Percentiles rank a stretch among this genome's conserved stretches.
Evolutionary conservation across 495 filamentous ascomycete genomes (phyloP).

Genomic region (Penicillium pancosmium): DNA sequence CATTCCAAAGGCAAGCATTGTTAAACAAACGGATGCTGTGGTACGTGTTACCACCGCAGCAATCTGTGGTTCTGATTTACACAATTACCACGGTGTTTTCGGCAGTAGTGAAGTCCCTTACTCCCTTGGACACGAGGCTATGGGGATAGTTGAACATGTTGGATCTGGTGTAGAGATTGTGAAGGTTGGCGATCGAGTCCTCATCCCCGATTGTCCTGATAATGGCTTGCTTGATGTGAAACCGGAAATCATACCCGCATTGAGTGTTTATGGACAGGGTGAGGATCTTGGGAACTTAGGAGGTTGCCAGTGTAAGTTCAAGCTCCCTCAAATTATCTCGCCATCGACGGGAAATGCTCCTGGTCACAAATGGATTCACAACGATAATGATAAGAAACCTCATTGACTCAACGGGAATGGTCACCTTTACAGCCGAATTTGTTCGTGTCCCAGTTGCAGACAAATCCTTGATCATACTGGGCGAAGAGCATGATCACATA

Average conservation of each 20-base stretch:
- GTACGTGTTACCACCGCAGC: slow-evolving; percentile 18
- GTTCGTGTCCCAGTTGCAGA: slow-evolving; percentile 39
- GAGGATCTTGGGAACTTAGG: neutral
- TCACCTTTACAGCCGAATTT: slow-evolving; percentile 31
- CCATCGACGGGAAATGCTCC: too few species aligned
- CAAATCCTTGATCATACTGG: slow-evolving; percentile 18
- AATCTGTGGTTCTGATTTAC: slow-evolving; percentile 27
- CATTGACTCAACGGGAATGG: too few species aligned
- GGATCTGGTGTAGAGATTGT: slow-evolving; percentile 14
- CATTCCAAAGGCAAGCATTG: slow-evolving; percentile 3
- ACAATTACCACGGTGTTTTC: slow-evolving; percentile 22
- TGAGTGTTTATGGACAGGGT: neutral
- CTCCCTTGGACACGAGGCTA: slow-evolving; percentile 38
- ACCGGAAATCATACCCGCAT: neutral
- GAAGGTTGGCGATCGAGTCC: neutral
- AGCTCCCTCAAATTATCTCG: neutral
- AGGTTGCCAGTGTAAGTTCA: neutral
- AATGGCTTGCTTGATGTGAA: neutral
- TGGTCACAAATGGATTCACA: too few species aligned
- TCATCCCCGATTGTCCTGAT: neutral
- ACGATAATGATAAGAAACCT: too few species aligned
- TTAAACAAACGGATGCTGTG: slow-evolving; percentile 19
- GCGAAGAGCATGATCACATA: neutral
- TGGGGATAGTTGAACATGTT: slow-evolving; percentile 33
- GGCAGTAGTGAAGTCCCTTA: slow-evolving; percentile 16